Conservation (phyloP, 73 alveolate genomes). For the Tetrahymena borealis region DNA sequence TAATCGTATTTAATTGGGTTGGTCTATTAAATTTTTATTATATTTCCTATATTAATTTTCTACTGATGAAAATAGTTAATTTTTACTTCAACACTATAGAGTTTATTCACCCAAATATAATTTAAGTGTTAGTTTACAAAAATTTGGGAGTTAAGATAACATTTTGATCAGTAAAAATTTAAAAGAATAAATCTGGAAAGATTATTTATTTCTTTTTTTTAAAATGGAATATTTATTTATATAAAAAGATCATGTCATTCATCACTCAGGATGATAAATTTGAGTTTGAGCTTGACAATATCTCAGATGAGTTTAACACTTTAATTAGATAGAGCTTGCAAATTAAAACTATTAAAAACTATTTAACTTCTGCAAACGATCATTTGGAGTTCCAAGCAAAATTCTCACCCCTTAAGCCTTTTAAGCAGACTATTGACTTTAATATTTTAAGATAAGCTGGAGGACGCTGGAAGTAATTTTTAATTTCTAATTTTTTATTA, state of each 20-base stretch:
- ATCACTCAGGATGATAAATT: constrained; percentile 46
- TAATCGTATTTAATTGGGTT: too few species aligned
- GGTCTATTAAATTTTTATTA: too few species aligned
- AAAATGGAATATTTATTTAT: background rate
- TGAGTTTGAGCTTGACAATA: constrained; percentile 76
- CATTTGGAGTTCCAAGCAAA: constrained; percentile 78
- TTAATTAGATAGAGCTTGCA: constrained; percentile 82
- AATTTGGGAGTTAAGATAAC: too few species aligned
- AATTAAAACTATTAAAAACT: constrained; percentile 73
- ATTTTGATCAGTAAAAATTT: too few species aligned
- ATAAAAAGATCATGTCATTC: background rate
- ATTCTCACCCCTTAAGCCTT: constrained; percentile 93
- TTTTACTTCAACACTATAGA: too few species aligned
- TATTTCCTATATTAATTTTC: too few species aligned
- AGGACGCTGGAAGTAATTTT: constrained; percentile 87
- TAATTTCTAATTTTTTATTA: background rate
- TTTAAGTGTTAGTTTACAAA: too few species aligned
- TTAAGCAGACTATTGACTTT: constrained; percentile 86
- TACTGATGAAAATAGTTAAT: too few species aligned
- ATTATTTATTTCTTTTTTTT: too few species aligned
- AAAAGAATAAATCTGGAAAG: too few species aligned
- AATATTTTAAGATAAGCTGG: constrained; percentile 86
- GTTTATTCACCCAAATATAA: too few species aligned
- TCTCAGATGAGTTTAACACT: constrained; percentile 60
- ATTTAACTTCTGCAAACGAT: constrained; percentile 49